Conservation (phyloP, 164 flowering plant species). For the Stephania japonica region DNA sequence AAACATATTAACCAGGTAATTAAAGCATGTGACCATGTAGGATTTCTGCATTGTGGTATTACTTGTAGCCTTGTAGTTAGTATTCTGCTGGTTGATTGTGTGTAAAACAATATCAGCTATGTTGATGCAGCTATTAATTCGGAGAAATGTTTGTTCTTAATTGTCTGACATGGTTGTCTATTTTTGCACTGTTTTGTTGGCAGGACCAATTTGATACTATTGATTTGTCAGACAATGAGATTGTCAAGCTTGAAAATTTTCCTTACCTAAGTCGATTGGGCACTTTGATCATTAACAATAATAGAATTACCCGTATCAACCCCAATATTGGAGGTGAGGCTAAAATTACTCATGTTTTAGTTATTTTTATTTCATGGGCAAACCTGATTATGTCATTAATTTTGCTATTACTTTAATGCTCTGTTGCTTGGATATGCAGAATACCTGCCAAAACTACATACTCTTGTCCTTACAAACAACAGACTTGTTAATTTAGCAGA, state of each 20-base stretch:
- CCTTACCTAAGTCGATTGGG: constrained; percentile 76
- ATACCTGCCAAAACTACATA: constrained; percentile 79
- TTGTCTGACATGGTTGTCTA: background rate
- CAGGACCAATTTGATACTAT: constrained; percentile 97
- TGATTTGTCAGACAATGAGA: constrained; percentile 95
- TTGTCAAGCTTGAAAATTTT: constrained; percentile 93
- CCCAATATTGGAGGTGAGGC: constrained; percentile 75
- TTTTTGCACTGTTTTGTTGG: constrained; percentile 10
- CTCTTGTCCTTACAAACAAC: constrained; percentile 89
- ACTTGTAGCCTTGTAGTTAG: background rate
- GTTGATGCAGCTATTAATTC: no score
- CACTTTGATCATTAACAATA: constrained; percentile 73
- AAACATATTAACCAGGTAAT: background rate
- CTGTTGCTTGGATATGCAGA: constrained; percentile 43
- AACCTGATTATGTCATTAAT: background rate
- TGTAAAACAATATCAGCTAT: background rate
- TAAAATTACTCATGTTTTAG: background rate
- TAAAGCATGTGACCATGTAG: background rate
- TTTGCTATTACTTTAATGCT: background rate
- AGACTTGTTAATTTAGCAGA: constrained; percentile 86
- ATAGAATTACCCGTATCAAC: constrained; percentile 85
- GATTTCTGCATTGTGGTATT: background rate
- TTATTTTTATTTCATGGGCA: background rate
- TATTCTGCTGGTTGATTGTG: background rate
- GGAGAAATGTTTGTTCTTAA: background rate